phyloP scores from a whole-genome alignment of 176 grass and related monocot genomes.

The Guadua angustifolia region DNA sequence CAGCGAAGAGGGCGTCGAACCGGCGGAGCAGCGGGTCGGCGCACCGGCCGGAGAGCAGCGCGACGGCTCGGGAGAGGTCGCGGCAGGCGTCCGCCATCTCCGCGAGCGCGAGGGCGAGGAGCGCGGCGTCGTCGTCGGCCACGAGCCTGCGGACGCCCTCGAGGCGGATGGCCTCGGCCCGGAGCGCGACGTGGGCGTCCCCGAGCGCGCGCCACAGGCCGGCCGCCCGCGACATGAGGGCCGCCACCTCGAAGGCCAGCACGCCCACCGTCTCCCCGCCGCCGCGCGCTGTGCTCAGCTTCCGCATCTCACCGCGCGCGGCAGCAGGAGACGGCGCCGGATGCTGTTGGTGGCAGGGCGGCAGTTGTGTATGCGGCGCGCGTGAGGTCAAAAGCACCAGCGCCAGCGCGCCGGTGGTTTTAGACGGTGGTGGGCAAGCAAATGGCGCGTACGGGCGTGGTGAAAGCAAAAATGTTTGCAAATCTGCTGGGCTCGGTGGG shows the following conservation, averaged over 20 bases:
- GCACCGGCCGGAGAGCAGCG: conserved; percentile 49
- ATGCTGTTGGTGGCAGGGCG: too few species aligned
- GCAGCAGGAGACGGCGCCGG: background rate
- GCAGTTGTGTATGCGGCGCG: too few species aligned
- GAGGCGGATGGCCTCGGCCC: conserved; percentile 41
- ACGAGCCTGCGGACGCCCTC: conserved; percentile 76
- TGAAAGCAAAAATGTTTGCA: too few species aligned
- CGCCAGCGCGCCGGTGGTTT: too few species aligned
- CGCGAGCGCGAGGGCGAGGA: conserved; percentile 57
- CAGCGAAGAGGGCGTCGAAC: conserved; percentile 57
- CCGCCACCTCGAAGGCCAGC: conserved; percentile 63
- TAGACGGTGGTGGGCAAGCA: too few species aligned
- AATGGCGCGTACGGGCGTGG: too few species aligned
- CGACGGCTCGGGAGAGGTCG: conserved; percentile 42
- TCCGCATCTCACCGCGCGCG: conserved; percentile 40
- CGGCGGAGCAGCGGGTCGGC: conserved; percentile 61
- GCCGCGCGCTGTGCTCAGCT: conserved; percentile 37
- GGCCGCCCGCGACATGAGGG: conserved; percentile 61
- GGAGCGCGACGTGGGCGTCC: conserved; percentile 45
- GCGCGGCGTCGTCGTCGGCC: conserved; percentile 56
- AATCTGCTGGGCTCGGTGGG: too few species aligned
- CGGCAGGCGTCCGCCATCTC: conserved; percentile 52
- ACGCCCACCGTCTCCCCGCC: conserved; percentile 53
- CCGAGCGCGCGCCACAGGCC: conserved; percentile 70
- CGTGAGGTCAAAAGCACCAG: too few species aligned